Evolutionary conservation across 73 alveolate genomes (phyloP).

Genomic region (Halteria grandinella): DNA sequence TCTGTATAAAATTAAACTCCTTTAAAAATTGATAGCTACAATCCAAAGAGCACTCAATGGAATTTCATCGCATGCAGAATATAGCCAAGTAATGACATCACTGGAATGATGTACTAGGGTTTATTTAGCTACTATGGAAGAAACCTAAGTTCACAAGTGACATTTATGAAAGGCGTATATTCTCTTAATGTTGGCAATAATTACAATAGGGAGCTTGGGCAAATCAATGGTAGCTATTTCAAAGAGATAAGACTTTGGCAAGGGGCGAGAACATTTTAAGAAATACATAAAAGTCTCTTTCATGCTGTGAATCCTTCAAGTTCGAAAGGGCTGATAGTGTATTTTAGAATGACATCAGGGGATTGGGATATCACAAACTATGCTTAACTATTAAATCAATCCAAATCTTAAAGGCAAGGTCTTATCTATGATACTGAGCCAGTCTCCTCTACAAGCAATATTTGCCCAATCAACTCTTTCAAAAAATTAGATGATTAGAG

Average conservation of each 20-base stretch:
- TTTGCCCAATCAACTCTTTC: constrained; percentile 16
- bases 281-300: not conserved
- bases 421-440: not conserved
- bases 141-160: not conserved
- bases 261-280: not conserved
- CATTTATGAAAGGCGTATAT: not conserved
- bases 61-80: constrained; percentile 3
- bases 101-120: not conserved
- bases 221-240: not conserved
- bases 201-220: not conserved
- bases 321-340: not conserved
- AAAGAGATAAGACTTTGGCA: constrained; percentile 41
- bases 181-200: constrained; percentile 2
- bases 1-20: not conserved
- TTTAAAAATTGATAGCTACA: not conserved
- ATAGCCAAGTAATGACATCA: not conserved
- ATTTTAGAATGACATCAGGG: constrained; percentile 1
- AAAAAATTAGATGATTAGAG: not conserved
- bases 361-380: not conserved
- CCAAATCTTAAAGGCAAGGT: not conserved
- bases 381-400: not conserved
- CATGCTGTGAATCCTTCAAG: not conserved
- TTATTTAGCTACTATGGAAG: not conserved
- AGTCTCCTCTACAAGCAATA: no score
- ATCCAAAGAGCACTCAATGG: not conserved